A percentile compares a stretch with the other conserved stretches of the same genome.
phyloP scores from a whole-genome alignment of 2,329 filamentous ascomycete species.

The Epichloe bromicola region DNA sequence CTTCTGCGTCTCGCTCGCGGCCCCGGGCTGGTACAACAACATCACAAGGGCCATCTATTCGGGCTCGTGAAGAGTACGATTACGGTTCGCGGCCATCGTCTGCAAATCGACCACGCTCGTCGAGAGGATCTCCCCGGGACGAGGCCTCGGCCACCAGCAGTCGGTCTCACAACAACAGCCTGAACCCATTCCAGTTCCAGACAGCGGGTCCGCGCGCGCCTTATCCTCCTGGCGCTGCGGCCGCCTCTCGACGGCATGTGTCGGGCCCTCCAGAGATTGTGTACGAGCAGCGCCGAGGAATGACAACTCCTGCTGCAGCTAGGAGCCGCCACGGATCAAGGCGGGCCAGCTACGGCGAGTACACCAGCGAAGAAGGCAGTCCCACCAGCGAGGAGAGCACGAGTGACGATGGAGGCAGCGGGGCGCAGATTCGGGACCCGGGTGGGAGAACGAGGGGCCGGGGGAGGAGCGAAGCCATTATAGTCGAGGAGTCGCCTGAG shows the following conservation, averaged over 20 bases:
- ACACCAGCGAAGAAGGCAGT: conserved; percentile 23
- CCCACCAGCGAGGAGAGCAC: conserved; percentile 22
- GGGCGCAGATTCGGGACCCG: conserved; percentile 20
- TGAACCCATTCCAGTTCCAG: conserved; percentile 42
- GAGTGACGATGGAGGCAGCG: conserved; percentile 24
- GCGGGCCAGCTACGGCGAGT: conserved; percentile 17
- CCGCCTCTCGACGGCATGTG: conserved; percentile 23
- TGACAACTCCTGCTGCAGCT: conserved; percentile 16
- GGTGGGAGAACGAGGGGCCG: conserved; percentile 2
- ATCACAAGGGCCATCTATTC: conserved; percentile 24
- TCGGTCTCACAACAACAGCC: conserved; percentile 8
- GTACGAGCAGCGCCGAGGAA: conserved; percentile 14
- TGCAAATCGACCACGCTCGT: conserved; percentile 17
- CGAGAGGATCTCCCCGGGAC: conserved; percentile 18
- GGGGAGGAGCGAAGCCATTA: conserved; percentile 23
- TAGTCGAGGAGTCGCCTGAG: conserved; percentile 24
- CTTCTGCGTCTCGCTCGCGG: conserved; percentile 26
- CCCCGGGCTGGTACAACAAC: conserved; percentile 29
- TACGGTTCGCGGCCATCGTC: conserved; percentile 11
- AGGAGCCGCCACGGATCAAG: conserved; percentile 20
- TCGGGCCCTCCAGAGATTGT: conserved; percentile 20
- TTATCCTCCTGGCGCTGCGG: conserved; percentile 19
- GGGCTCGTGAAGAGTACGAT: conserved; percentile 30
- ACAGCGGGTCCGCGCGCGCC: conserved; percentile 29
- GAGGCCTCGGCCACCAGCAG: conserved; percentile 19